These are phyloP conservation scores for Sporothrix protearum DNA, from an alignment of 2,329 filamentous ascomycete species.

Conservation along the genomic window DNA sequence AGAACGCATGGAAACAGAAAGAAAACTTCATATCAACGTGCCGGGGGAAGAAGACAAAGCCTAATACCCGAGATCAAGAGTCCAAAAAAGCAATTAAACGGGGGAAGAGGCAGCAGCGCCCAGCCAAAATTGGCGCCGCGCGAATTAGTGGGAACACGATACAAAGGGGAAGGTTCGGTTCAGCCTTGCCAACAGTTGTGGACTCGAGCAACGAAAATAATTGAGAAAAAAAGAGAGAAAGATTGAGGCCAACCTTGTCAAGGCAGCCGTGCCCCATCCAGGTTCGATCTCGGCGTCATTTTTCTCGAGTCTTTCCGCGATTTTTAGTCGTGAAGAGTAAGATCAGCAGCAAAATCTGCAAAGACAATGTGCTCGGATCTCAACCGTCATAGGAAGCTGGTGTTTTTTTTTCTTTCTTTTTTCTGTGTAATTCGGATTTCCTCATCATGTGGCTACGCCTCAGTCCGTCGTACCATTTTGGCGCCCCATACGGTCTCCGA, in stretches of 20 bases:
- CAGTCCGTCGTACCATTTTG: conserved; percentile 40
- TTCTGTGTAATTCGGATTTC: no score
- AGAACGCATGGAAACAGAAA: no score
- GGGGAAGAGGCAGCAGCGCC: not conserved
- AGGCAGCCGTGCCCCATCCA: conserved; percentile 12
- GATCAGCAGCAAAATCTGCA: not conserved
- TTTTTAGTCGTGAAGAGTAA: not conserved
- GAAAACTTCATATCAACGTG: not conserved
- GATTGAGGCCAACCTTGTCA: not conserved
- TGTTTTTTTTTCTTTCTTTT: not conserved
- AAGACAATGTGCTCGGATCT: not conserved
- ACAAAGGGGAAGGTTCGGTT: not conserved
- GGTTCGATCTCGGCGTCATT: not conserved
- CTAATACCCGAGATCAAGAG: not conserved
- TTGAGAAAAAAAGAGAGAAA: not conserved
- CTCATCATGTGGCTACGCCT: conserved; percentile 40
- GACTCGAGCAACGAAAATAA: not conserved
- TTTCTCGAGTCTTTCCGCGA: not conserved
- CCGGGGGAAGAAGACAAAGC: not conserved
- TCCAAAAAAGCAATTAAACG: not conserved
- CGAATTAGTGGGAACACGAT: conserved; percentile 9
- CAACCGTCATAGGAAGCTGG: not conserved
- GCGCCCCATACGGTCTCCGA: conserved; percentile 44
- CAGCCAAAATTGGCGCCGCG: not conserved
- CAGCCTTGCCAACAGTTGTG: conserved; percentile 15